Conservation (phyloP, 2,329 filamentous ascomycete genomes). For the Nothophaeocryptopus gaeumannii region DNA sequence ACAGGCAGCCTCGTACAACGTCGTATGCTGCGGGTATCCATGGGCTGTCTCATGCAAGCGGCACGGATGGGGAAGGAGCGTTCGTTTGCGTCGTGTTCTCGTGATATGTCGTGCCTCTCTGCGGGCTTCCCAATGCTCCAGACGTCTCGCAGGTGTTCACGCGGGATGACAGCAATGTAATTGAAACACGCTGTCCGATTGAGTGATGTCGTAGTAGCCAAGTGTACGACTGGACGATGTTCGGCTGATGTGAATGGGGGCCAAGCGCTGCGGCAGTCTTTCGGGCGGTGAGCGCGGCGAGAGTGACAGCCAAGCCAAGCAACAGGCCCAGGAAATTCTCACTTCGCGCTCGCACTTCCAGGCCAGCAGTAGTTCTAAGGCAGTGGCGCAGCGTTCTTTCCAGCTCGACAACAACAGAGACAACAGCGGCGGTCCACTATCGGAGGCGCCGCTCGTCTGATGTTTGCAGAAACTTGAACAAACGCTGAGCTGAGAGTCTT, state of each 20-base stretch:
- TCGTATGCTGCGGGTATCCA: slow-evolving; percentile 10
- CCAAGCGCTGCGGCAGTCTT: not conserved
- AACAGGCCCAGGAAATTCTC: too few relatives aligned
- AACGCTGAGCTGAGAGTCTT: too few relatives aligned
- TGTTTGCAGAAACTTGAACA: too few relatives aligned
- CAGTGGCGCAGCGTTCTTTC: too few relatives aligned
- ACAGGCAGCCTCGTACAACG: slow-evolving; percentile 18
- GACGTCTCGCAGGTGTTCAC: slow-evolving; percentile 5
- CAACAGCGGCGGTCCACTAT: too few relatives aligned
- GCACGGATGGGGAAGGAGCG: not conserved
- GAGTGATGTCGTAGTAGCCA: not conserved
- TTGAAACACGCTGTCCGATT: not conserved
- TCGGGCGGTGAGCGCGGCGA: too few relatives aligned
- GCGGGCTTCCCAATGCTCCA: not conserved
- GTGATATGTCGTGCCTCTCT: slow-evolving; percentile 1
- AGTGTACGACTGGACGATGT: slow-evolving; percentile 1
- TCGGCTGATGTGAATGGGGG: not conserved
- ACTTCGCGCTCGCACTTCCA: too few relatives aligned
- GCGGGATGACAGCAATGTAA: not conserved
- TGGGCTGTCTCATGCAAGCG: slow-evolving; percentile 17
- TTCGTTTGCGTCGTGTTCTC: slow-evolving; percentile 6
- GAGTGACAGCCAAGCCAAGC: too few relatives aligned
- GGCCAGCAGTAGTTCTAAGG: too few relatives aligned
- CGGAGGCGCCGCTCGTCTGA: too few relatives aligned
- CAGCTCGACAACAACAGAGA: too few relatives aligned